phyloP scores from a whole-genome alignment of 78 protist species.

The Polysphondylium violaceum region DNA sequence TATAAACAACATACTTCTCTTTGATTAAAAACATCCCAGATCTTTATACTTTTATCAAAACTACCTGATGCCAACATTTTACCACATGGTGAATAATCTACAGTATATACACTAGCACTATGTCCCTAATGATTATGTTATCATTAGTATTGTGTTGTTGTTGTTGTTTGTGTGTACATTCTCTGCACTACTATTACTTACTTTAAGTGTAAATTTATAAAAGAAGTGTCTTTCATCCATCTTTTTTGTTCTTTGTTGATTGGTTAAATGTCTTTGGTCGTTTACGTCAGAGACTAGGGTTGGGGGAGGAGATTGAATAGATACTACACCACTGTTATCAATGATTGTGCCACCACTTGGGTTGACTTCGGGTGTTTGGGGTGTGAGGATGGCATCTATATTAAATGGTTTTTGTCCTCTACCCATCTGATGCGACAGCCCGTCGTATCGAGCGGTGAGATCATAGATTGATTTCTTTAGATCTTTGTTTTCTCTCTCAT shows the following conservation, averaged over 20 bases:
- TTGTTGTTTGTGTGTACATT: not conserved
- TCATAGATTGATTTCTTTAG: conserved; percentile 81
- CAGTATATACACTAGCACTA: conserved; percentile 82
- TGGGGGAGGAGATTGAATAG: conserved; percentile 17
- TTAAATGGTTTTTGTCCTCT: conserved; percentile 76
- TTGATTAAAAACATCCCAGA: conserved; percentile 74
- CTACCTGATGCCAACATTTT: conserved; percentile 83
- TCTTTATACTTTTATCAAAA: conserved; percentile 80
- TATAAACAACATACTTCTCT: conserved; percentile 19
- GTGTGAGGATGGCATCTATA: conserved; percentile 58
- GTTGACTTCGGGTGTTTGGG: conserved; percentile 51
- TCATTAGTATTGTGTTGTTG: not conserved
- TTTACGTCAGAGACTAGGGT: not conserved
- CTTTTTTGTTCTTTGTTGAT: conserved; percentile 34
- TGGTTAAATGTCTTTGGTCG: not conserved
- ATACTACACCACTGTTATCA: not conserved
- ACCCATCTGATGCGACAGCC: conserved; percentile 48
- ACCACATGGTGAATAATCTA: conserved; percentile 82
- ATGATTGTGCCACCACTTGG: not conserved
- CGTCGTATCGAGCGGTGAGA: conserved; percentile 66
- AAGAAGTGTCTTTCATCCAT: conserved; percentile 82
- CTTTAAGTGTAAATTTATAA: conserved; percentile 73
- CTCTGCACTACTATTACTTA: conserved; percentile 68
- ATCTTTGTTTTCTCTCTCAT: conserved; percentile 78
- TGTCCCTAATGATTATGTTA: conserved; percentile 63